Evolutionary conservation across 768 basidiomycete species (phyloP).

Genomic region (Pholiota microspora): DNA sequence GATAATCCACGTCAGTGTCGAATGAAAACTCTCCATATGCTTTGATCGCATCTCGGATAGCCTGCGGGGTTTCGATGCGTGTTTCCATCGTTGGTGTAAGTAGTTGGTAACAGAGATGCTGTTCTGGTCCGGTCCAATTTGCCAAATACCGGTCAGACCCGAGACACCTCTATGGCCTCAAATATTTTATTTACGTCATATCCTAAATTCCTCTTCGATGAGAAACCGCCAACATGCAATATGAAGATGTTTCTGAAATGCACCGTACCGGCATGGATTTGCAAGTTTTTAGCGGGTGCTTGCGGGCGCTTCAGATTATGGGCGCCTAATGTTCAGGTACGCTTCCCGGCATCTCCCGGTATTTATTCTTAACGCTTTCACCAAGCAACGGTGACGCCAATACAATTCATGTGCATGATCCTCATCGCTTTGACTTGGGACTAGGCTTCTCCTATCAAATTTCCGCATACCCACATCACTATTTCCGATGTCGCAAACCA

Average conservation of each 20-base stretch:
- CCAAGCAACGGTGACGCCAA: neutral
- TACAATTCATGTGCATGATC: no score
- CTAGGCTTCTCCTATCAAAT: no score
- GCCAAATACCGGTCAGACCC: neutral
- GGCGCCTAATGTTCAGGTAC: neutral
- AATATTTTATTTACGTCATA: no score
- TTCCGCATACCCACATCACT: neutral
- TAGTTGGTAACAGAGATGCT: neutral
- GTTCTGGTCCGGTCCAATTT: neutral
- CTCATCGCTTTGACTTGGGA: no score
- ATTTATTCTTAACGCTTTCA: neutral
- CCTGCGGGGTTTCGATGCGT: neutral
- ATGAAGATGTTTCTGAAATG: no score
- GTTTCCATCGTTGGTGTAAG: neutral
- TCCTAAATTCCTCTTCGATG: no score
- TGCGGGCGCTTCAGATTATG: no score
- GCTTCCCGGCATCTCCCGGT: neutral
- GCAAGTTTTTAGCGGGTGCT: no score
- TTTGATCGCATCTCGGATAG: neutral
- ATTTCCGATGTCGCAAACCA: conserved; percentile 34
- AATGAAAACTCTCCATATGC: conserved; percentile 37
- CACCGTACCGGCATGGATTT: no score
- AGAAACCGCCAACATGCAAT: no score
- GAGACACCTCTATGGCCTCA: no score
- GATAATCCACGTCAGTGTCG: conserved; percentile 52